Conservation (phyloP, 2,329 filamentous ascomycete species). For the Achaetomium macrosporum region DNA sequence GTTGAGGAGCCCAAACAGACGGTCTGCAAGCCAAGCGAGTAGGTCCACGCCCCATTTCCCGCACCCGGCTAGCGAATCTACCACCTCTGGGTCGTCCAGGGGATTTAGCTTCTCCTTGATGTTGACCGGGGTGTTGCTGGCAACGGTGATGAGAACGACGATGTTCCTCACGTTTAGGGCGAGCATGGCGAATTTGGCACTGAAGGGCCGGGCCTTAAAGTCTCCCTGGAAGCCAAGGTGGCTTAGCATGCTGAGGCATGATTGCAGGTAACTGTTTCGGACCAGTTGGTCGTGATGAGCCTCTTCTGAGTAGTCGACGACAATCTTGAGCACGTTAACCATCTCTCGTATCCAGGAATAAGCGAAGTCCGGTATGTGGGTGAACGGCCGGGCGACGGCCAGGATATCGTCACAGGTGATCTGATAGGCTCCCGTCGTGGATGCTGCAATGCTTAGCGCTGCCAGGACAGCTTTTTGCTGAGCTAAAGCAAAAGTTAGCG, state of each 20-base stretch:
- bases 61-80: conserved; percentile 66
- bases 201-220: conserved; percentile 54
- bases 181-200: conserved; percentile 69
- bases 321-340: conserved; percentile 62
- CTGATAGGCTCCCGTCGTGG: conserved; percentile 40
- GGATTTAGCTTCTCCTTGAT: conserved; percentile 53
- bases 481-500: conserved; percentile 31
- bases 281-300: conserved; percentile 65
- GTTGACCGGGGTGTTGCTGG: conserved; percentile 49
- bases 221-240: conserved; percentile 68
- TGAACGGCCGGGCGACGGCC: conserved; percentile 54
- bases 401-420: conserved; percentile 65
- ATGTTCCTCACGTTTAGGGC: conserved; percentile 70
- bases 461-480: conserved; percentile 55
- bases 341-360: conserved; percentile 60
- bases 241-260: conserved; percentile 72
- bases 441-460: conserved; percentile 50
- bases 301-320: conserved; percentile 78
- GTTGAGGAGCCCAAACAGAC: conserved; percentile 50
- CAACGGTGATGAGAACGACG: conserved; percentile 58
- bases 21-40: conserved; percentile 55
- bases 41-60: conserved; percentile 75
- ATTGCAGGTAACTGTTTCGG: conserved; percentile 65
- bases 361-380: conserved; percentile 47
- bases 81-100: conserved; percentile 64